Conservation (phyloP, 2,329 filamentous ascomycete genomes). For the Elsinoe arachidis region DNA sequence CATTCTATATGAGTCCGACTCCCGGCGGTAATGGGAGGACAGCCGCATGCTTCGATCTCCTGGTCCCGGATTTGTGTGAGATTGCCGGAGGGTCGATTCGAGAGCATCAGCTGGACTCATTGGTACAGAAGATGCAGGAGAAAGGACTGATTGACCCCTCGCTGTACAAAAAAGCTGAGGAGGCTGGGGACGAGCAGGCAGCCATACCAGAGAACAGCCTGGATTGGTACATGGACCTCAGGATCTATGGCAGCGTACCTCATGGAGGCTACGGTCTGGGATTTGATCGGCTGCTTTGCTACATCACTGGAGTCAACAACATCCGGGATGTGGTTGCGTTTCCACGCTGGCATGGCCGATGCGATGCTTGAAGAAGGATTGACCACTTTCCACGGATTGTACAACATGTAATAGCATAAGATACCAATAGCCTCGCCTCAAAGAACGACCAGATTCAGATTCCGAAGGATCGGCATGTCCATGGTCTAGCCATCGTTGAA, state of each 20-base stretch:
- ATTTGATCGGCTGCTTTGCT: constrained; percentile 78
- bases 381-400: constrained; percentile 15
- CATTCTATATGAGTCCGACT: constrained; percentile 76
- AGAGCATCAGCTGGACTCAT: constrained; percentile 63
- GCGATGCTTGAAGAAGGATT: constrained; percentile 34
- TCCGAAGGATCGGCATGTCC: not conserved
- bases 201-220: constrained; percentile 33
- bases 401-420: not conserved
- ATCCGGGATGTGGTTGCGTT: constrained; percentile 81
- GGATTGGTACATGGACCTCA: constrained; percentile 81
- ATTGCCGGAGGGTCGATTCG: constrained; percentile 83
- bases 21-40: constrained; percentile 38
- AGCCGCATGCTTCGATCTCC: constrained; percentile 82
- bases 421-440: not conserved
- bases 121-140: constrained; percentile 61
- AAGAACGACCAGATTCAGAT: not conserved
- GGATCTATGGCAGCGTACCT: constrained; percentile 82
- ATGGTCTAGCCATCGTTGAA: not conserved
- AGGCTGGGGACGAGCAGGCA: not conserved
- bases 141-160: constrained; percentile 46
- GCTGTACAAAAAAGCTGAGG: constrained; percentile 2
- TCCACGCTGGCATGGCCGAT: constrained; percentile 59
- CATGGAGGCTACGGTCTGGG: constrained; percentile 88
- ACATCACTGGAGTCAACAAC: constrained; percentile 71
- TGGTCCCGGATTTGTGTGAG: constrained; percentile 79